A percentile compares a stretch with the other conserved stretches of the same genome.
phyloP scores from a whole-genome alignment of 257 asterid genomes.

The Gardenia jasminoides region DNA sequence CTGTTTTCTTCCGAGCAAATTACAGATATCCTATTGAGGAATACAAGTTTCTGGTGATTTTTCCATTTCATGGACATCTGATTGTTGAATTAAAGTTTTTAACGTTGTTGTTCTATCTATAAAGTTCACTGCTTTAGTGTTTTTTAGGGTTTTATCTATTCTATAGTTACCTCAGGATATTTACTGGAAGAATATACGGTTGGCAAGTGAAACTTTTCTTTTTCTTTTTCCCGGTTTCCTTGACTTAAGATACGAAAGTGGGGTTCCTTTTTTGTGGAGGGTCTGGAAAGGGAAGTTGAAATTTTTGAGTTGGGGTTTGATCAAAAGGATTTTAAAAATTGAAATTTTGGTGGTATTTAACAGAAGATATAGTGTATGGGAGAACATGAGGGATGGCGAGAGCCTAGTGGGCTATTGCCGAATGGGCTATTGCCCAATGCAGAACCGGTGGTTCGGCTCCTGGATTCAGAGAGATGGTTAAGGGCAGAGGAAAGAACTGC shows the following conservation, averaged over 20 bases:
- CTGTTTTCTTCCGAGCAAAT: background rate
- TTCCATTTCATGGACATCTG: background rate
- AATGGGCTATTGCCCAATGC: slow-evolving; percentile 81
- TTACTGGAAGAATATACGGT: background rate
- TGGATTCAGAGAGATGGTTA: slow-evolving; percentile 76
- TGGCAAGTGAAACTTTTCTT: slow-evolving; percentile 7
- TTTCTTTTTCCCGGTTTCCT: background rate
- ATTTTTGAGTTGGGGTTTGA: slow-evolving; percentile 13
- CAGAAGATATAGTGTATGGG: slow-evolving; percentile 64
- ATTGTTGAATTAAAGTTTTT: background rate
- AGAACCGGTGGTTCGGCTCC: slow-evolving; percentile 50
- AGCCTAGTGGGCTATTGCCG: slow-evolving; percentile 64
- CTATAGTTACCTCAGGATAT: background rate
- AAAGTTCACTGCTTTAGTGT: slow-evolving; percentile 2
- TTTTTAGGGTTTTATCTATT: slow-evolving; percentile 11
- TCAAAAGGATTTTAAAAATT: background rate
- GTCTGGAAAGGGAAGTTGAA: slow-evolving; percentile 3
- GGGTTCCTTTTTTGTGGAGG: background rate
- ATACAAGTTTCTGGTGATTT: background rate
- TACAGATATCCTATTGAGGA: background rate
- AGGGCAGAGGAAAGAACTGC: slow-evolving; percentile 89
- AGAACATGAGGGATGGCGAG: slow-evolving; percentile 77
- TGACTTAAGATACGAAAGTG: background rate
- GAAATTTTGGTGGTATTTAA: slow-evolving; percentile 21
- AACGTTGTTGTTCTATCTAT: background rate